Conservation (phyloP, 129 eudicot genomes). For the Daucus carota region DNA sequence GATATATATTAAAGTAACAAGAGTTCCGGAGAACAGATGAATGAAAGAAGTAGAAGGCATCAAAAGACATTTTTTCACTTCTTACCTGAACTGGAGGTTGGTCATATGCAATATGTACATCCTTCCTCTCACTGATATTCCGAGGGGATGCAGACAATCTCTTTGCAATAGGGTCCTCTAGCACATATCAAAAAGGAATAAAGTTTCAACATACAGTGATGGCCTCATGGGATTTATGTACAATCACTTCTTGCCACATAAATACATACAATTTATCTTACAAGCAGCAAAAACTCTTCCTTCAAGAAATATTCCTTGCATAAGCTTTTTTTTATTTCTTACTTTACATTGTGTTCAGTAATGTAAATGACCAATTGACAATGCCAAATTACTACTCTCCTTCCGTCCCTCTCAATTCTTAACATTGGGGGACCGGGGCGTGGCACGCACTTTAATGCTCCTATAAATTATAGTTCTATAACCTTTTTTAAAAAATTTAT, state of each 20-base stretch:
- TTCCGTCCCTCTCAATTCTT: too few species aligned
- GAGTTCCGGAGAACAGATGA: neutral
- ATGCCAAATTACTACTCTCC: neutral
- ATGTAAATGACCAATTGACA: neutral
- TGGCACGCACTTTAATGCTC: too few species aligned
- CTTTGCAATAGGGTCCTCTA: constrained; percentile 88
- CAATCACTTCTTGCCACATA: neutral
- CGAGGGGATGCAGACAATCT: constrained; percentile 41
- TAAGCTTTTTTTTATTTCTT: neutral
- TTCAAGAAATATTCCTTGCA: neutral
- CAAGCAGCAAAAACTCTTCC: neutral
- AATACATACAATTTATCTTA: neutral
- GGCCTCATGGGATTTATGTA: neutral
- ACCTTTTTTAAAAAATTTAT: too few species aligned
- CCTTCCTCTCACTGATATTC: constrained; percentile 32
- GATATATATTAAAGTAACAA: neutral
- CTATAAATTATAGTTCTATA: too few species aligned
- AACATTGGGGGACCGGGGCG: too few species aligned
- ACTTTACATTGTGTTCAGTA: neutral
- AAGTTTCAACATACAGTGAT: constrained; percentile 6
- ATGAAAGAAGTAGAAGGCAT: neutral
- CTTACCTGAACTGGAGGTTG: constrained; percentile 42
- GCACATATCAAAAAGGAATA: constrained; percentile 9
- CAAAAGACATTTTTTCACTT: neutral
- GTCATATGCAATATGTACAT: constrained; percentile 21